These are phyloP conservation scores for Alternaria arborescens DNA, from an alignment of 2,329 filamentous ascomycete species.

Conservation along the genomic window DNA sequence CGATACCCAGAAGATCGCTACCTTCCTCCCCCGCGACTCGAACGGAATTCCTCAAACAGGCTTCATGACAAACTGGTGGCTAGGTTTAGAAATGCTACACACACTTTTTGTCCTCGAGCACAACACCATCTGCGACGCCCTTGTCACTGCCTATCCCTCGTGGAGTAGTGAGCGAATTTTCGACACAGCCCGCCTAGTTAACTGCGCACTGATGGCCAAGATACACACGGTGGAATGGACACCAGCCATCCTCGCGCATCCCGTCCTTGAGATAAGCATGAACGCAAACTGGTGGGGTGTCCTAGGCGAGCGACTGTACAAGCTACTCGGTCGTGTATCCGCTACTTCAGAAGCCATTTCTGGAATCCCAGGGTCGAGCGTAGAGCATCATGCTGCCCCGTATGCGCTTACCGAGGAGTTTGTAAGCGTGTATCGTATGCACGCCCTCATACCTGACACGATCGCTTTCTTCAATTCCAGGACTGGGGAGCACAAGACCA, in stretches of 20 bases:
- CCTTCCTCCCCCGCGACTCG: slow-evolving; percentile 53
- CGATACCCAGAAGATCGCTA: slow-evolving; percentile 42
- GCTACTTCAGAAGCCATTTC: slow-evolving; percentile 52
- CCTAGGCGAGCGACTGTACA: slow-evolving; percentile 53
- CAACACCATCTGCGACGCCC: slow-evolving; percentile 55
- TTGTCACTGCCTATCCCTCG: slow-evolving; percentile 48
- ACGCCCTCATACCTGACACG: slow-evolving; percentile 53
- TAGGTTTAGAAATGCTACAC: slow-evolving; percentile 58
- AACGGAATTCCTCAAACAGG: slow-evolving; percentile 54
- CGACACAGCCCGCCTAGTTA: slow-evolving; percentile 57
- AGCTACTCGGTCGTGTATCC: slow-evolving; percentile 54
- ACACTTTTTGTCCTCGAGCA: slow-evolving; percentile 59
- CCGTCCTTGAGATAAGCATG: slow-evolving; percentile 56
- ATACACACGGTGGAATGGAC: slow-evolving; percentile 62
- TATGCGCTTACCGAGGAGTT: slow-evolving; percentile 58
- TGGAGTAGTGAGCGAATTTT: slow-evolving; percentile 55
- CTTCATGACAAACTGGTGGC: slow-evolving; percentile 59
- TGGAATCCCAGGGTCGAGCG: slow-evolving; percentile 53
- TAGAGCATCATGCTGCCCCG: slow-evolving; percentile 51
- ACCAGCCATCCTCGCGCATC: slow-evolving; percentile 58
- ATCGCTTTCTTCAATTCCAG: slow-evolving; percentile 49
- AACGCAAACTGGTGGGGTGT: slow-evolving; percentile 59
- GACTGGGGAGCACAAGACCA: slow-evolving; percentile 41
- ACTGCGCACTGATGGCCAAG: slow-evolving; percentile 60
- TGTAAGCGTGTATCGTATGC: slow-evolving; percentile 56